Evolutionary conservation across 192 early-diverging fungal genomes (phyloP).

Genomic region (Neocallimastix lanati): DNA sequence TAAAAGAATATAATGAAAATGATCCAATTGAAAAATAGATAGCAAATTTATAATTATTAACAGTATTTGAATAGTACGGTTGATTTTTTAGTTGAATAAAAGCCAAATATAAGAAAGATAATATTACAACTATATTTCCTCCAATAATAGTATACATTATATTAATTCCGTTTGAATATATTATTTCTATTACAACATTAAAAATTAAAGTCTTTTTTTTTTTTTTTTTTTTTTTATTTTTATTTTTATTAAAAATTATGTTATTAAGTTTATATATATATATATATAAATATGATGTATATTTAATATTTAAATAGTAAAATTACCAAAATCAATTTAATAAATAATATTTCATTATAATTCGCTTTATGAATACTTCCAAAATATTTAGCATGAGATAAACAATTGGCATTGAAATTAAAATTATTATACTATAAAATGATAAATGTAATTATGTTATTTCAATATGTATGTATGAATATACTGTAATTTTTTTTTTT

Average conservation of each 20-base stretch:
- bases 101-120: not conserved
- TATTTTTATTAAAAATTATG: too few relatives aligned
- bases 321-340: not conserved
- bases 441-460: too few relatives aligned
- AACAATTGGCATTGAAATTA: not conserved
- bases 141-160: too few relatives aligned
- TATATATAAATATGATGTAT: too few relatives aligned
- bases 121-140: not conserved
- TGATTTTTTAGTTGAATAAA: not conserved
- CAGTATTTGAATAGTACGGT: not conserved
- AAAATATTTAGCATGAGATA: not conserved
- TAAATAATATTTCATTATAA: not conserved
- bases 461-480: too few relatives aligned
- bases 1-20: not conserved
- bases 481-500: too few relatives aligned
- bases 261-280: too few relatives aligned
- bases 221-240: too few relatives aligned
- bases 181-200: too few relatives aligned
- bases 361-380: not conserved
- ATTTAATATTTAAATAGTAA: not conserved
- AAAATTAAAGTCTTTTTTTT: too few relatives aligned
- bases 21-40: not conserved
- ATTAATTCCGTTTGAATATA: too few relatives aligned
- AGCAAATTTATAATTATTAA: not conserved
- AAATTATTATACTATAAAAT: not conserved